Evolutionary conservation across 495 filamentous ascomycete species (phyloP), one percentile per base, ranked within the genome.

Genomic region (Aspergillus funiculosus): DNA sequence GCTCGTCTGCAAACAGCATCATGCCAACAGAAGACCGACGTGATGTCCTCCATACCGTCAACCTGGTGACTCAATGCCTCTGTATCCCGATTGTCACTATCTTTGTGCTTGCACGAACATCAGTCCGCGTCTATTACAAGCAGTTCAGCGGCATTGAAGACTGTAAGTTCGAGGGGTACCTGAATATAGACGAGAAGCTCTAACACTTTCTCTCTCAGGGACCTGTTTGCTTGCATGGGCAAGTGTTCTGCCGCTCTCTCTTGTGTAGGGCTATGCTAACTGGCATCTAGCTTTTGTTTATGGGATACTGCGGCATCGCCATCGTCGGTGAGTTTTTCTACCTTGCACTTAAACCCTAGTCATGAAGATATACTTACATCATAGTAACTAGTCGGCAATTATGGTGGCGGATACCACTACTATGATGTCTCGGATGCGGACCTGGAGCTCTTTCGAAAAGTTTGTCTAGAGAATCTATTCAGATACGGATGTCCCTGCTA

Each of bases 1-100:
- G n/a, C 32, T 49, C 11, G 8, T 13, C 27, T 53, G 27, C 6
- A 4, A 5, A 20, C 20, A 24, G 30, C 57, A 59, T 36, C 39
- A 64, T 65, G 61, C 43, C 57, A 15, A 27, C 56, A 6, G 48
- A 41, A 6, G 45, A 69, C 21, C 62, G 64, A 5, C 44, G 55
- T 15, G 66, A 70, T 63, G 52, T 56, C 8, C 46, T 69, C 13
- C 42, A 62, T 38, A 72, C 68, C 0, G 35, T 71, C 26, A 72
- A 68, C 37, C 46, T 69, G 0, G 61, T 71, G 26, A 69, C 66
- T 8, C 69, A 76, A 52, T 59, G 54, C 24, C 53, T 76, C n/a
- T 74, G 67, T 49, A 62, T 76, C 31, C 61, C 61, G 1, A 59
- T 76, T 30, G 56, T 65, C 14, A 58, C 63, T 10, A 22, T 67